These are phyloP conservation scores for Aspergillus fumigatiaffinis DNA, from an alignment of 2,329 filamentous ascomycete genomes.

Conservation along the genomic window DNA sequence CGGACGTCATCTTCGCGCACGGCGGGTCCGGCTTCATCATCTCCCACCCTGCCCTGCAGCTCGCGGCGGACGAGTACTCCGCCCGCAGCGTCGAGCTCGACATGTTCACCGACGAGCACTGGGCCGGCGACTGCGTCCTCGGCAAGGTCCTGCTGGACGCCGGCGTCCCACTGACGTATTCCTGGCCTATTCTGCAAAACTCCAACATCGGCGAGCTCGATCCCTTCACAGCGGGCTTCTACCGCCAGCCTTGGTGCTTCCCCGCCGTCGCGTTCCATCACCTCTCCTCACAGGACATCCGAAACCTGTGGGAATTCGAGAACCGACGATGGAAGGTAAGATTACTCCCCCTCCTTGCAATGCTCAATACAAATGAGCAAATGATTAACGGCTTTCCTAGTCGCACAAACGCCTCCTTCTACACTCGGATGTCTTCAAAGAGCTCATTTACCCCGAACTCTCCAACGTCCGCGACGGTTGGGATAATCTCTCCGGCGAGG, in stretches of 20 bases:
- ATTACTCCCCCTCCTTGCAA: conserved; percentile 7
- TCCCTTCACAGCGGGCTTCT: conserved; percentile 37
- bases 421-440: conserved; percentile 36
- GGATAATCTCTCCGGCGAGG: conserved; percentile 35
- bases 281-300: conserved; percentile 40
- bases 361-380: neutral
- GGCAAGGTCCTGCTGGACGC: conserved; percentile 46
- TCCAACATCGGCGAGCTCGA: conserved; percentile 43
- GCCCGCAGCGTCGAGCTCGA: conserved; percentile 42
- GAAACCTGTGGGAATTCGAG: conserved; percentile 46
- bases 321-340: conserved; percentile 58
- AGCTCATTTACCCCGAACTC: conserved; percentile 33
- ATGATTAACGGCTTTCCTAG: neutral
- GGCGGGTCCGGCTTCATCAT: conserved; percentile 53
- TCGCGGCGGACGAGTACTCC: conserved; percentile 41
- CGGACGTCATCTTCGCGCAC: conserved; percentile 49
- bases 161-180: conserved; percentile 43
- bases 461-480: conserved; percentile 25
- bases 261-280: conserved; percentile 50
- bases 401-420: conserved; percentile 23
- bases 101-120: conserved; percentile 44
- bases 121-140: conserved; percentile 50
- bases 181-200: conserved; percentile 47
- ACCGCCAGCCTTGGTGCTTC: conserved; percentile 48
- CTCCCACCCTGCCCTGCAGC: conserved; percentile 48